Evolutionary conservation across 305 asterid species (phyloP), one percentile per base, ranked within the genome.

Genomic region (Fraxinus platypoda): DNA sequence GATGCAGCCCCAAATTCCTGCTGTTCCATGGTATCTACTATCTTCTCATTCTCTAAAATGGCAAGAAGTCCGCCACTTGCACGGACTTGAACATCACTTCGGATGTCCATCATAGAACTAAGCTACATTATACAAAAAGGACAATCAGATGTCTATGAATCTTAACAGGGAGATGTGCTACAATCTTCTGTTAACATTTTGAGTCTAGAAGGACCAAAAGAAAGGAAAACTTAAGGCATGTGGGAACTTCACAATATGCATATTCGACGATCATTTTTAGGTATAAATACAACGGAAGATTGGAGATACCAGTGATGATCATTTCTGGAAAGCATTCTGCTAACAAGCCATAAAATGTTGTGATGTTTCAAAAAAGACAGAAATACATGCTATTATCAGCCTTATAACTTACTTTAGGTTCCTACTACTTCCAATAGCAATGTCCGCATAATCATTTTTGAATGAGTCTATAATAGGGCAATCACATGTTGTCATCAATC

Each of bases 21-120:
- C 80, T 84, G 94, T 84, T 94, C 98, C 84, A 89, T 90, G 52
- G 91, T 87, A 83, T 93, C 98, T 81, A 95, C 78, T 82, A 94
- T 91, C 87, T 97, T 92, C 88, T 93, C 99, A 92, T 86, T 93
- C 88, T 95, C 99, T 83, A 95, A 88, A 85, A 95, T 91, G 73
- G 98, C 98, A 77, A 95, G 97, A 89, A 95, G 98, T 77, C 99
- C 99, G 57, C 99, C 99, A 80, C 94, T 87, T 80, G 97, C 97
- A 84, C 99, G 97, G 83, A 95, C 97, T 94, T 94, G 97, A 83
- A 92, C 91, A 72, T 95, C 99, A 84, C 97, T 95, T 76, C 92
- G 89, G 71, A 93, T 79, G 83, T 95, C 97, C 98, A 95, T 94
- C 99, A 95, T 94, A 78, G 99, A 93, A 88, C 92, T 95, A 80